phyloP scores from a whole-genome alignment of 2,329 filamentous ascomycete species.

The Botrytis fabae region DNA sequence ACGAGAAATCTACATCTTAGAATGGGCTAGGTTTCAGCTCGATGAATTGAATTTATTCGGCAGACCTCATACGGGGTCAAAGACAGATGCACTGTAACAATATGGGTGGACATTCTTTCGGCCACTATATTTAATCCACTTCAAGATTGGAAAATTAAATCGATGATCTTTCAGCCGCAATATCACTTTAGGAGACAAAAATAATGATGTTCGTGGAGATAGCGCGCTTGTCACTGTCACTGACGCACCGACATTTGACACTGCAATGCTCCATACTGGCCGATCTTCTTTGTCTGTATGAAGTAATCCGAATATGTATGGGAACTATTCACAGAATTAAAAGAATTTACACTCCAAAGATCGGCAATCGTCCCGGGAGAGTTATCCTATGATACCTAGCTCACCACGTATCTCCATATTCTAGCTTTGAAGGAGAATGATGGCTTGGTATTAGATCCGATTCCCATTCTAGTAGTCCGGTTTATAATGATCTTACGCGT shows the following conservation, averaged over 20 bases:
- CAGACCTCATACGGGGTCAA: background rate
- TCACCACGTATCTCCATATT: background rate
- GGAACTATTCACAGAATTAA: too few relatives aligned
- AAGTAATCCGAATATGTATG: too few relatives aligned
- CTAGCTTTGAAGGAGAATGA: background rate
- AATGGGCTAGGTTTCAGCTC: background rate
- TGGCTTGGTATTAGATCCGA: background rate
- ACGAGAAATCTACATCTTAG: background rate
- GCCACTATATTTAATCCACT: background rate
- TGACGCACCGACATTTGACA: background rate
- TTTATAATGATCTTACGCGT: too few relatives aligned
- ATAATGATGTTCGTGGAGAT: background rate
- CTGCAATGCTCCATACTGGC: background rate
- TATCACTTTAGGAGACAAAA: background rate
- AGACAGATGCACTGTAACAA: background rate
- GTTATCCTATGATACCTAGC: background rate
- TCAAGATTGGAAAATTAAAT: background rate
- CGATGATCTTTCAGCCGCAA: slow-evolving; percentile 7
- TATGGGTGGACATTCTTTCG: too few relatives aligned
- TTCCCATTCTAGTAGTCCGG: background rate
- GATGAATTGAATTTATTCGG: background rate
- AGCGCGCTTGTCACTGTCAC: background rate
- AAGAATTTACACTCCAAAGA: background rate
- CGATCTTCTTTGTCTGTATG: background rate
- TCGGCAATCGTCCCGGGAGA: background rate